Evolutionary conservation across 2,329 filamentous ascomycete genomes (phyloP).

Genomic region (Penicillium thymicola): DNA sequence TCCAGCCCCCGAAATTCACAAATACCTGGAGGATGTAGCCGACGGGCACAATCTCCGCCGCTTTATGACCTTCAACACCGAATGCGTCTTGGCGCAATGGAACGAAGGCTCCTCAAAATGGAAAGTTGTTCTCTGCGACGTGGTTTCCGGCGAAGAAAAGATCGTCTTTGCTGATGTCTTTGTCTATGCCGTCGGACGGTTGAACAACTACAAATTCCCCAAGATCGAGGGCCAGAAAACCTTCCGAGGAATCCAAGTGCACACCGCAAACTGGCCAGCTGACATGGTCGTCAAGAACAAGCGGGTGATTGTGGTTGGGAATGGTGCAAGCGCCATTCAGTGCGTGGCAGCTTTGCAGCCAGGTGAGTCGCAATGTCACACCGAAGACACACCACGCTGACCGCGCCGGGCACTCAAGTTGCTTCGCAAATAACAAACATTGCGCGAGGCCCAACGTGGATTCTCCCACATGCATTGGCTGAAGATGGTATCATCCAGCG

Average conservation of each 20-base stretch:
- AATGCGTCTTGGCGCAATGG: constrained; percentile 5
- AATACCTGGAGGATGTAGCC: constrained; percentile 6
- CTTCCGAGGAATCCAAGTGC: constrained; percentile 33
- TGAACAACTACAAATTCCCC: constrained; percentile 20
- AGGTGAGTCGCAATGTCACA: neutral
- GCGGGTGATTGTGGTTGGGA: constrained; percentile 6
- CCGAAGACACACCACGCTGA: neutral
- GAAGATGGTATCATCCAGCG: constrained; percentile 4
- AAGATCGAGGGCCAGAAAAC: constrained; percentile 17
- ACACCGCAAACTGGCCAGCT: constrained; percentile 34
- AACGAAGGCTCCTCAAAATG: constrained; percentile 1
- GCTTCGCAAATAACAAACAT: constrained; percentile 3
- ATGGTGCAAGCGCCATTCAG: constrained; percentile 6
- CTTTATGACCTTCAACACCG: constrained; percentile 6
- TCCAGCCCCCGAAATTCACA: constrained; percentile 4
- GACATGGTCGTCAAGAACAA: neutral
- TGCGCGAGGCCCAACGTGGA: constrained; percentile 6
- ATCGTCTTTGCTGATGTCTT: constrained; percentile 6
- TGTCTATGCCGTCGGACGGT: constrained; percentile 6
- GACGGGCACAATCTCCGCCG: constrained; percentile 9
- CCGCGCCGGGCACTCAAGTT: neutral
- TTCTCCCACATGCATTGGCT: constrained; percentile 4
- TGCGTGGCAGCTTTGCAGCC: constrained; percentile 8
- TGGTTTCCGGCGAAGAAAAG: neutral
- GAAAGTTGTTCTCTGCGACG: neutral